These are phyloP conservation scores for Lipomyces chichibuensis DNA, from an alignment of 805 yeast genomes.

Conservation along the genomic window DNA sequence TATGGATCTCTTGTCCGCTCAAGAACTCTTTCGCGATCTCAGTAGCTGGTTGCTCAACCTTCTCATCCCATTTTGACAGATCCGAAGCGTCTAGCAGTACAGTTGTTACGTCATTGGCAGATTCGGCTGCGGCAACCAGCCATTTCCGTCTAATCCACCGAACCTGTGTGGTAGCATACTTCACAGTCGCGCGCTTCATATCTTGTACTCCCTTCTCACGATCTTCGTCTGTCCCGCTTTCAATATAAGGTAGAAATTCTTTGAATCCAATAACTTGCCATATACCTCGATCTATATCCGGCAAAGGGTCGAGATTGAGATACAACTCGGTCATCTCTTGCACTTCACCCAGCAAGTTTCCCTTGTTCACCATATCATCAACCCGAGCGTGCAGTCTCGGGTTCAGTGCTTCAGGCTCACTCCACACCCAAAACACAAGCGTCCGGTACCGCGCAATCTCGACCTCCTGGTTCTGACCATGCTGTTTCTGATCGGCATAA, in stretches of 20 bases:
- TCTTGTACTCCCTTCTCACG: constrained; percentile 58
- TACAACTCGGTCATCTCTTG: constrained; percentile 55
- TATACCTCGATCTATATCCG: constrained; percentile 70
- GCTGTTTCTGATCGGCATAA: constrained; percentile 61
- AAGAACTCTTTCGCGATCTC: constrained; percentile 52
- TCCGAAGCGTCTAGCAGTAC: constrained; percentile 79
- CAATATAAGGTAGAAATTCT: constrained; percentile 77
- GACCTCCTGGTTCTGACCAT: not conserved
- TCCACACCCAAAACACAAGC: constrained; percentile 80
- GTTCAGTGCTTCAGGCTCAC: constrained; percentile 61
- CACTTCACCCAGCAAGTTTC: constrained; percentile 69
- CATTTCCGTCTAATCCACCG: constrained; percentile 85
- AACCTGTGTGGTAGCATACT: constrained; percentile 84
- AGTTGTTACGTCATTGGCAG: constrained; percentile 53
- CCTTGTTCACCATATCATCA: constrained; percentile 74
- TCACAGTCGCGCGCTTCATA: constrained; percentile 84
- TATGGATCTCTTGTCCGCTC: constrained; percentile 13
- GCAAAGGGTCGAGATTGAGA: constrained; percentile 40
- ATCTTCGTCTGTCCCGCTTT: constrained; percentile 36
- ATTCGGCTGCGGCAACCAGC: constrained; percentile 51
- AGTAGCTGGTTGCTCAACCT: constrained; percentile 61
- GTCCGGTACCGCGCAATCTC: constrained; percentile 36
- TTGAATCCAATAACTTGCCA: constrained; percentile 96
- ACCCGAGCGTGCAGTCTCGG: constrained; percentile 75
- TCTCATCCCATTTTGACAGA: constrained; percentile 59